A percentile compares a stretch with the other conserved stretches of the same genome.
Evolutionary conservation across 2,329 filamentous ascomycete genomes (phyloP).

Genomic region (Zasmidium angulare): DNA sequence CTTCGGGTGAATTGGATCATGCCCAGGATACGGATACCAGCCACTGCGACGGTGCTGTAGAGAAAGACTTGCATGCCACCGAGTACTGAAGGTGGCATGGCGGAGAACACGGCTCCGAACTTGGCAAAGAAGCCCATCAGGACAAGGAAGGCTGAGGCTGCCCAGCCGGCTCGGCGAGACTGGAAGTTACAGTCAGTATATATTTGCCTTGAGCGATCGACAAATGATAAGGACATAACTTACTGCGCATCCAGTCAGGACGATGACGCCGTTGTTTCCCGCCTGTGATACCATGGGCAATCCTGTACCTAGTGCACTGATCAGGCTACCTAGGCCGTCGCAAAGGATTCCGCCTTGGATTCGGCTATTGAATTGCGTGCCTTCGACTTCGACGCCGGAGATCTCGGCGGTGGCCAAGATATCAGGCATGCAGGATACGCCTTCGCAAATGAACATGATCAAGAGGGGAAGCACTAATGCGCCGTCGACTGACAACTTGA

Average conservation of each 20-base stretch:
- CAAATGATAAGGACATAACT: not conserved
- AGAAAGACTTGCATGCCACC: slow-evolving; percentile 66
- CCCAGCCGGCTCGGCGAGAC: slow-evolving; percentile 10
- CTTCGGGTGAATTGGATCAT: slow-evolving; percentile 69
- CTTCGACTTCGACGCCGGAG: slow-evolving; percentile 9
- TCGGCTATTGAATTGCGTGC: slow-evolving; percentile 9
- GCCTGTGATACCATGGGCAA: slow-evolving; percentile 14
- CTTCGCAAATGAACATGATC: slow-evolving; percentile 13
- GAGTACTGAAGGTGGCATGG: slow-evolving; percentile 23
- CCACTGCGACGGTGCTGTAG: slow-evolving; percentile 72
- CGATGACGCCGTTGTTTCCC: slow-evolving; percentile 15
- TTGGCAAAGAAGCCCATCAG: slow-evolving; percentile 11
- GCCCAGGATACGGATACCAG: slow-evolving; percentile 70
- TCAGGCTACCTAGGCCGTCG: slow-evolving; percentile 11
- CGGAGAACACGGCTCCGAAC: slow-evolving; percentile 10
- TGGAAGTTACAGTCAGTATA: not conserved
- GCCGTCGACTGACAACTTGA: slow-evolving; percentile 10
- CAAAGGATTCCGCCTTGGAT: slow-evolving; percentile 15
- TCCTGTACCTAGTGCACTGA: slow-evolving; percentile 8
- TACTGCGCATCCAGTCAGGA: slow-evolving; percentile 10
- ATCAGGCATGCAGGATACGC: slow-evolving; percentile 11
- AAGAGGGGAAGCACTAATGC: slow-evolving; percentile 8
- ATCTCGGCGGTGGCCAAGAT: slow-evolving; percentile 16
- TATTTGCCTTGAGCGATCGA: too few relatives aligned
- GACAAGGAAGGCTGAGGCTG: slow-evolving; percentile 8